A percentile compares a stretch with the other conserved stretches of the same genome.
Evolutionary conservation across 73 alveolate species (phyloP).

Genomic region (Paraurostyla sp.): DNA sequence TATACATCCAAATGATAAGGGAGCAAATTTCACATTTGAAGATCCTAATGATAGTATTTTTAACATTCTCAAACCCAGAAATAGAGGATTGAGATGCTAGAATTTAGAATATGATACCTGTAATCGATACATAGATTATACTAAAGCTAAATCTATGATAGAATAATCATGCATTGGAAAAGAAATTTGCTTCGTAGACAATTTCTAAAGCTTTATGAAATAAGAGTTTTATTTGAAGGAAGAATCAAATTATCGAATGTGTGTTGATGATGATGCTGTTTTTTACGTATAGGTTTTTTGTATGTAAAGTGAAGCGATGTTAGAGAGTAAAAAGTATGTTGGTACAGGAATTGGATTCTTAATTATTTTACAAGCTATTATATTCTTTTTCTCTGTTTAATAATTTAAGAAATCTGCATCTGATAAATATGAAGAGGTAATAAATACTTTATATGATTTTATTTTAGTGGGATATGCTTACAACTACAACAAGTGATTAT

Average conservation of each 20-base stretch:
- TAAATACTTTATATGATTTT: not conserved
- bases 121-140: slow-evolving; percentile 17
- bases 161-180: not conserved
- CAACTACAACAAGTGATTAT: slow-evolving; percentile 53
- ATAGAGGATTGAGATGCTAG: slow-evolving; percentile 9
- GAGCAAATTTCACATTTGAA: not conserved
- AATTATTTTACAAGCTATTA: not conserved
- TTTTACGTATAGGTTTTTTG: slow-evolving; percentile 35
- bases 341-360: slow-evolving; percentile 1
- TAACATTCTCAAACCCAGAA: slow-evolving; percentile 18
- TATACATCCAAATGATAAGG: not conserved
- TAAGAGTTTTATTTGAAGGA: not conserved
- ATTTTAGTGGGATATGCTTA: slow-evolving; percentile 45
- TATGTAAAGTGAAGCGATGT: not conserved
- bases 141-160: not conserved
- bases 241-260: not conserved
- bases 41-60: slow-evolving; percentile 5
- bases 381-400: not conserved
- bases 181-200: slow-evolving; percentile 10
- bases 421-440: slow-evolving; percentile 59
- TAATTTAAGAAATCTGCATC: slow-evolving; percentile 22
- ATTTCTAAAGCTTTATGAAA: not conserved
- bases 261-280: slow-evolving; percentile 39
- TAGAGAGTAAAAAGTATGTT: not conserved
- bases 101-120: slow-evolving; percentile 24